Percentiles rank a stretch among this genome's conserved stretches.
These are phyloP conservation scores for Danielozyma ontarioensis DNA, from an alignment of 805 yeast species.

Conservation along the genomic window DNA sequence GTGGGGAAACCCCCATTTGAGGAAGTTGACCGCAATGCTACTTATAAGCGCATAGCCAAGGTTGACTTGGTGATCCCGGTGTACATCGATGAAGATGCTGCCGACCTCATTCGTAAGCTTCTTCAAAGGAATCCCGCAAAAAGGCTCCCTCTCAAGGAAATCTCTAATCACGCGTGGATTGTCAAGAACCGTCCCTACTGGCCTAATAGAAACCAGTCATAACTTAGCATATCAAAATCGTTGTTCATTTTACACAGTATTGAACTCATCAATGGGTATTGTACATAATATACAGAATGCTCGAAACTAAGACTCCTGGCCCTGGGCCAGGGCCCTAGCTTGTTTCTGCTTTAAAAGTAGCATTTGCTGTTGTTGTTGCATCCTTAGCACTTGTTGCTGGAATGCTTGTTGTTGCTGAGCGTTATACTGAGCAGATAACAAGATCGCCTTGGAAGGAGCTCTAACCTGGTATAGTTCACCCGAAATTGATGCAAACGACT, in stretches of 20 bases:
- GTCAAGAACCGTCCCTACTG: slow-evolving; percentile 56
- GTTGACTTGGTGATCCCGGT: slow-evolving; percentile 74
- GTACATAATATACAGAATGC: too few relatives aligned
- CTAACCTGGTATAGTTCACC: slow-evolving; percentile 47
- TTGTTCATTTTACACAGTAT: too few relatives aligned
- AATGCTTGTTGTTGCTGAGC: slow-evolving; percentile 39
- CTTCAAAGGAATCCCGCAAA: slow-evolving; percentile 65
- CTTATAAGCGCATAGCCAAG: slow-evolving; percentile 73
- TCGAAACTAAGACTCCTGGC: not conserved
- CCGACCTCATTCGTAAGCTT: slow-evolving; percentile 61
- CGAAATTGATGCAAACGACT: slow-evolving; percentile 52
- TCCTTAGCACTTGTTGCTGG: slow-evolving; percentile 38
- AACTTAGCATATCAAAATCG: too few relatives aligned
- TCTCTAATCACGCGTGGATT: slow-evolving; percentile 83
- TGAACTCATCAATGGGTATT: too few relatives aligned
- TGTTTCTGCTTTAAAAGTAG: slow-evolving; percentile 27
- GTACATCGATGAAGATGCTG: slow-evolving; percentile 67
- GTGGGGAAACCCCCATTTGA: slow-evolving; percentile 93
- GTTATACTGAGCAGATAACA: slow-evolving; percentile 38
- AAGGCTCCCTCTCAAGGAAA: slow-evolving; percentile 56
- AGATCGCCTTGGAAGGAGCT: slow-evolving; percentile 41
- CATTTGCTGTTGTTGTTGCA: slow-evolving; percentile 30
- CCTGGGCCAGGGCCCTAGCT: slow-evolving; percentile 6
- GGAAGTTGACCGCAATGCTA: slow-evolving; percentile 68
- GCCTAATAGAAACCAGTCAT: slow-evolving; percentile 29